Evolutionary conservation across 73 alveolate genomes (phyloP).

Genomic region (Tetrahymena thermophila): DNA sequence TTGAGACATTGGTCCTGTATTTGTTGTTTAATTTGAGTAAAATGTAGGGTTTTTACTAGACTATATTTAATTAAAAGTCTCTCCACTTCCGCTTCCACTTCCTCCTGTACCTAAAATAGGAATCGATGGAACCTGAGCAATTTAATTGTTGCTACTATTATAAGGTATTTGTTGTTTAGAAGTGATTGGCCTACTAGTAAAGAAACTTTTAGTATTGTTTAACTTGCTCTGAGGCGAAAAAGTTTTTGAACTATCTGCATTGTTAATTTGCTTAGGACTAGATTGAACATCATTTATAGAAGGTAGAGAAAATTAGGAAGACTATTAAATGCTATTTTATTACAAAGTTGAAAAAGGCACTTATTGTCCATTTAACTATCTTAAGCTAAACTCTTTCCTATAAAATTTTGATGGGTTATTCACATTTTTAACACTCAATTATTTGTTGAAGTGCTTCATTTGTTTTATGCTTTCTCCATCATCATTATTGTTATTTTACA

Average conservation of each 20-base stretch:
- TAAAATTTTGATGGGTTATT: neutral
- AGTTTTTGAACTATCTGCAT: neutral
- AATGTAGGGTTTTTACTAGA: neutral
- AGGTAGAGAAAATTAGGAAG: neutral
- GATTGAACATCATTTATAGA: neutral
- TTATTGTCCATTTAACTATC: neutral
- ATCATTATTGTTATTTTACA: neutral
- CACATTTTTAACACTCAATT: neutral
- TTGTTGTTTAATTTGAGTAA: neutral
- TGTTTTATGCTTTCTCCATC: neutral
- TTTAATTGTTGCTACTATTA: neutral
- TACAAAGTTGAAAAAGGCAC: neutral
- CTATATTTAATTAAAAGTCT: neutral
- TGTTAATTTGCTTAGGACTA: neutral
- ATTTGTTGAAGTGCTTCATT: neutral
- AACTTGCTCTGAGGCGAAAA: neutral
- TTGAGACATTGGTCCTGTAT: neutral
- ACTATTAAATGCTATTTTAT: neutral
- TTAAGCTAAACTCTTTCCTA: neutral
- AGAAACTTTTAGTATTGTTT: neutral
- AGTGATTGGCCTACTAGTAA: neutral
- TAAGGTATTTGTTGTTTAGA: neutral
- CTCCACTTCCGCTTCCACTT: conserved; percentile 1
- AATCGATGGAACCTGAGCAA: neutral
- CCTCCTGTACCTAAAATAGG: neutral